Conservation (phyloP, 2,329 filamentous ascomycete species). For the Venturia asperata region DNA sequence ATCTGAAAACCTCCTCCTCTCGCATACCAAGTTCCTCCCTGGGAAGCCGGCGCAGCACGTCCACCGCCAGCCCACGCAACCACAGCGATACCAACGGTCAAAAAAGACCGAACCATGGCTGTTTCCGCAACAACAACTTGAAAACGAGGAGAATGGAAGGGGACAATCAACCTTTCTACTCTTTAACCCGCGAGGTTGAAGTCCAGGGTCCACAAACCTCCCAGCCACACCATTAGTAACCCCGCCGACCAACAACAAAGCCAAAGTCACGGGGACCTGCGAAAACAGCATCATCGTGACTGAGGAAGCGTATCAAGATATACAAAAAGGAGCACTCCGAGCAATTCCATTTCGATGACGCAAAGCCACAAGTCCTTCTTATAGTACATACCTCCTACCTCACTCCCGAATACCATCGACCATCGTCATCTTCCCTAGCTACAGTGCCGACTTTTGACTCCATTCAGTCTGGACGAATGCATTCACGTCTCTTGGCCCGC, state of each 20-base stretch:
- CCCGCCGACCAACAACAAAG: not conserved
- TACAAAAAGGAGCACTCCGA: not conserved
- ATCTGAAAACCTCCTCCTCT: not conserved
- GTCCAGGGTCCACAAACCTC: not conserved
- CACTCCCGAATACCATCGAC: not conserved
- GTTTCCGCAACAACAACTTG: not conserved
- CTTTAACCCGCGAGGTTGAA: not conserved
- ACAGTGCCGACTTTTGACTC: not conserved
- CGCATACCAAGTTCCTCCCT: not conserved
- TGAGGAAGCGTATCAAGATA: not conserved
- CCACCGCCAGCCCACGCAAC: not conserved
- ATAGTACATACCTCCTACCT: not conserved
- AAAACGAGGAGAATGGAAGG: not conserved
- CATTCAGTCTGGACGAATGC: not conserved
- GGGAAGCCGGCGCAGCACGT: not conserved
- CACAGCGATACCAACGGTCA: not conserved
- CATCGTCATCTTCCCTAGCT: not conserved
- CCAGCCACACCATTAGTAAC: slow-evolving; percentile 5
- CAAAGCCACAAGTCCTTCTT: not conserved
- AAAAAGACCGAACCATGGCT: not conserved
- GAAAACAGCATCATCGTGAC: not conserved
- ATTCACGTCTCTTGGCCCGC: not conserved
- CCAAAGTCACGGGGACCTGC: not conserved
- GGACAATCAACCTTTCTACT: not conserved
- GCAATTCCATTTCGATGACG: not conserved